These are phyloP conservation scores for Sphenostylis stenocarpa DNA, from an alignment of 306 rosid species.

Conservation along the genomic window DNA sequence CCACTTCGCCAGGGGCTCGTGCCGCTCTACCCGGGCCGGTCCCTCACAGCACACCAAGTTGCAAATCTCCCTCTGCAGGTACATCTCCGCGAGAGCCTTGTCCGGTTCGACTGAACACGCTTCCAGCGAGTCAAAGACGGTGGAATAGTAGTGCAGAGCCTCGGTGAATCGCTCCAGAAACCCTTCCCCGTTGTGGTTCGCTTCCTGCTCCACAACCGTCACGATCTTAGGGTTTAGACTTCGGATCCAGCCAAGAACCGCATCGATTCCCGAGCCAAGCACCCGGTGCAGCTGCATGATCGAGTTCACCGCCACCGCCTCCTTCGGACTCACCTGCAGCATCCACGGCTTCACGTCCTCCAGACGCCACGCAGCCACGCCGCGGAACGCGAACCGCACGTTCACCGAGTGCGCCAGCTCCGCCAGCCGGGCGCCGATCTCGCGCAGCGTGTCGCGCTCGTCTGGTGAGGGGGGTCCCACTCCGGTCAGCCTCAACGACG, in stretches of 20 bases:
- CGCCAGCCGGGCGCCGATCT: constrained; percentile 71
- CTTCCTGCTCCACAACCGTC: constrained; percentile 86
- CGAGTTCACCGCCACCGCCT: constrained; percentile 83
- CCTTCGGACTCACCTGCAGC: constrained; percentile 72
- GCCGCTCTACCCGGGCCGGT: constrained; percentile 72
- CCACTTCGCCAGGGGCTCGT: constrained; percentile 54
- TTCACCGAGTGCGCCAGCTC: constrained; percentile 84
- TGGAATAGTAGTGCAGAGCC: background rate
- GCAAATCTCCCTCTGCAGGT: constrained; percentile 72
- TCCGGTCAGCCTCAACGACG: constrained; percentile 71
- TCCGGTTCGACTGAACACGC: constrained; percentile 71
- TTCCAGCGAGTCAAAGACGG: constrained; percentile 49
- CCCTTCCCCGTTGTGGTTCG: constrained; percentile 69
- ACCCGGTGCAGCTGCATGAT: constrained; percentile 85
- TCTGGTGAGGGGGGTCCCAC: constrained; percentile 95
- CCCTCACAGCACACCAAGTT: constrained; percentile 89
- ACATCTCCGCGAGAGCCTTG: constrained; percentile 75
- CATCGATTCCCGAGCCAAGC: constrained; percentile 49
- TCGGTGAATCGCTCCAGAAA: constrained; percentile 77
- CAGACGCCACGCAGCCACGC: constrained; percentile 76
- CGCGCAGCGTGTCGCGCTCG: constrained; percentile 79
- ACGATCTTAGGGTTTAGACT: constrained; percentile 70
- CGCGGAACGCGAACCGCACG: constrained; percentile 83
- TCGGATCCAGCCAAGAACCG: constrained; percentile 69
- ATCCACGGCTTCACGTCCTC: constrained; percentile 96